Evolutionary conservation across 495 filamentous ascomycete species (phyloP).

Genomic region (Annulohypoxylon nitens): DNA sequence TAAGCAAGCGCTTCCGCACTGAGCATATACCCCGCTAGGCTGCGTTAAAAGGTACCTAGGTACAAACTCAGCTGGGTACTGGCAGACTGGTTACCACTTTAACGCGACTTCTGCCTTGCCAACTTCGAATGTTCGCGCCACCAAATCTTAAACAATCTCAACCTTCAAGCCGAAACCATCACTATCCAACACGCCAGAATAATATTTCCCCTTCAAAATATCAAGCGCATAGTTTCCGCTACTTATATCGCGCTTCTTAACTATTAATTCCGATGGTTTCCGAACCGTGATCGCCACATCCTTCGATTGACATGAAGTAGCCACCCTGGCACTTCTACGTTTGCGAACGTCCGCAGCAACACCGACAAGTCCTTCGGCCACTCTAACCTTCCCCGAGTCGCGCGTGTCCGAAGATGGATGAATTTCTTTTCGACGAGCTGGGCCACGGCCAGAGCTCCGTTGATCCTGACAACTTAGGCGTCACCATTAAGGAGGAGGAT

Average conservation of each 20-base stretch:
- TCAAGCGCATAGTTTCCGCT: constrained; percentile 1
- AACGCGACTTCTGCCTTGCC: constrained; percentile 32
- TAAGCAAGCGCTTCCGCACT: not conserved
- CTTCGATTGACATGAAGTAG: constrained; percentile 34
- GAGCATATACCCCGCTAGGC: not conserved
- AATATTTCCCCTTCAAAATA: not conserved
- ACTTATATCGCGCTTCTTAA: not conserved
- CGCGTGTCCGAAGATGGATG: constrained; percentile 23
- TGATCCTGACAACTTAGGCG: constrained; percentile 16
- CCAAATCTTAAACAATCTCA: constrained; percentile 14
- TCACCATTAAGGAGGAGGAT: constrained; percentile 49
- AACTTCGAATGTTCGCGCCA: constrained; percentile 13
- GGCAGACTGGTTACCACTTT: constrained; percentile 24
- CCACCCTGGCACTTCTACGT: constrained; percentile 9
- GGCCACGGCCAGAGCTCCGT: constrained; percentile 17
- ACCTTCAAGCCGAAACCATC: not conserved
- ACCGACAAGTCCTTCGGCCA: not conserved
- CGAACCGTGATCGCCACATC: constrained; percentile 6
- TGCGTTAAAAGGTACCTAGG: too few species aligned
- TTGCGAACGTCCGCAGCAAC: constrained; percentile 25
- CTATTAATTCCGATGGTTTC: constrained; percentile 18
- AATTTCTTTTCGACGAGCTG: not conserved
- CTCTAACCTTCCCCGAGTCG: not conserved
- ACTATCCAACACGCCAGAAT: not conserved
- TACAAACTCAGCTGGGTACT: not conserved